Evolutionary conservation across 176 grass and related monocot species (phyloP).

Genomic region (Saccharum spontaneum): DNA sequence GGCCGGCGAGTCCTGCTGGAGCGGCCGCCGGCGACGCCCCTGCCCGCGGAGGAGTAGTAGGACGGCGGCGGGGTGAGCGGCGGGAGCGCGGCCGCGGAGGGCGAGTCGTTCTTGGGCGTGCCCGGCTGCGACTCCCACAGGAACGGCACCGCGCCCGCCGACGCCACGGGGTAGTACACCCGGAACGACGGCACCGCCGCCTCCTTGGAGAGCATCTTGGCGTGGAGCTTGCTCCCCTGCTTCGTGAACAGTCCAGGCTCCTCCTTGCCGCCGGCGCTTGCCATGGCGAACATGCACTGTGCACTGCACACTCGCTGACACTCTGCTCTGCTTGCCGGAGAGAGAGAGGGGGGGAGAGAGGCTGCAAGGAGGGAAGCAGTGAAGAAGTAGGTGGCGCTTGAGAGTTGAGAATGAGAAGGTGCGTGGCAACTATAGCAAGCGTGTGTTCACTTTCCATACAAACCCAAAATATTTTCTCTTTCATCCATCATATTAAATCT

Average conservation of each 20-base stretch:
- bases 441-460: too few relatives aligned
- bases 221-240: constrained; percentile 42
- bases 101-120: constrained; percentile 50
- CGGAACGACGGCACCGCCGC: constrained; percentile 54
- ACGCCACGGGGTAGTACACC: constrained; percentile 56
- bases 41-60: constrained; percentile 23
- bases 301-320: not conserved
- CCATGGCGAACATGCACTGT: constrained; percentile 33
- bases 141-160: constrained; percentile 52
- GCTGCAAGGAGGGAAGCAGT: not conserved
- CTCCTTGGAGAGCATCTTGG: constrained; percentile 57
- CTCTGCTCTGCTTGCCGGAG: not conserved
- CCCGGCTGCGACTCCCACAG: constrained; percentile 59
- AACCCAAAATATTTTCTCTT: too few relatives aligned
- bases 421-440: constrained; percentile 33
- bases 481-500: too few relatives aligned
- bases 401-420: constrained; percentile 3
- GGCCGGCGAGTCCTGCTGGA: not conserved
- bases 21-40: not conserved
- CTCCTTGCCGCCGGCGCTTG: constrained; percentile 6
- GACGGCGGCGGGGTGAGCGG: constrained; percentile 63
- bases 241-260: not conserved
- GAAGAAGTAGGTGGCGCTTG: constrained; percentile 33
- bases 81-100: constrained; percentile 30
- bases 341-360: not conserved